Evolutionary conservation across 345 rosid species (phyloP).

Genomic region (Leavenworthia alabamica): DNA sequence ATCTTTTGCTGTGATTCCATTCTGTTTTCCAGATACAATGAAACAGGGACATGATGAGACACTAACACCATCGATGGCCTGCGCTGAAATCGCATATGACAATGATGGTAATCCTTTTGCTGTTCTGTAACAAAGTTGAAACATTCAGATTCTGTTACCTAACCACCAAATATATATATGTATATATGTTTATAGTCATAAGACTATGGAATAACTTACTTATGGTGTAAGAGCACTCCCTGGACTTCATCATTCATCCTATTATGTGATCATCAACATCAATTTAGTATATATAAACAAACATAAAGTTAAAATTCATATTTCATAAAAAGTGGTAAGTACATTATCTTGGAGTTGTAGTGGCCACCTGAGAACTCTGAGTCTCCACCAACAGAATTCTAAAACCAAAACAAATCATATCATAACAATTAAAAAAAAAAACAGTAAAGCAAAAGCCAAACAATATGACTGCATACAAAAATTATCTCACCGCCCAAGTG

Average conservation of each 20-base stretch:
- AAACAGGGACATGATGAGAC: conserved; percentile 75
- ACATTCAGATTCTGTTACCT: neutral
- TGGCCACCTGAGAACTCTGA: conserved; percentile 85
- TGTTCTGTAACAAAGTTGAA: conserved; percentile 48
- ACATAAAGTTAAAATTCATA: neutral
- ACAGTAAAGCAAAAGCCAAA: neutral
- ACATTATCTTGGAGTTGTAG: conserved; percentile 64
- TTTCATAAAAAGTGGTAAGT: neutral
- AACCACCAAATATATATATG: neutral
- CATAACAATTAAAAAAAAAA: neutral
- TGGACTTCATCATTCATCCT: conserved; percentile 74
- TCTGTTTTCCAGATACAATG: conserved; percentile 56
- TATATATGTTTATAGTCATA: neutral
- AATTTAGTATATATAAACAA: neutral
- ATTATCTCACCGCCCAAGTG: conserved; percentile 81
- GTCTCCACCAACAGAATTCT: conserved; percentile 92
- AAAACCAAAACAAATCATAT: conserved; percentile 5
- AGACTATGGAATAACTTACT: conserved; percentile 36
- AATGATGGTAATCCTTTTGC: conserved; percentile 46
- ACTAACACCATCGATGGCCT: conserved; percentile 51
- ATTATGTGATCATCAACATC: neutral
- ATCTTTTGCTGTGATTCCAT: conserved; percentile 65
- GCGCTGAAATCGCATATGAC: conserved; percentile 68
- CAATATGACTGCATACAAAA: neutral
- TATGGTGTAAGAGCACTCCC: conserved; percentile 70